These are phyloP conservation scores for Xylaria polymorpha DNA, from an alignment of 2,329 filamentous ascomycete species.

Conservation along the genomic window DNA sequence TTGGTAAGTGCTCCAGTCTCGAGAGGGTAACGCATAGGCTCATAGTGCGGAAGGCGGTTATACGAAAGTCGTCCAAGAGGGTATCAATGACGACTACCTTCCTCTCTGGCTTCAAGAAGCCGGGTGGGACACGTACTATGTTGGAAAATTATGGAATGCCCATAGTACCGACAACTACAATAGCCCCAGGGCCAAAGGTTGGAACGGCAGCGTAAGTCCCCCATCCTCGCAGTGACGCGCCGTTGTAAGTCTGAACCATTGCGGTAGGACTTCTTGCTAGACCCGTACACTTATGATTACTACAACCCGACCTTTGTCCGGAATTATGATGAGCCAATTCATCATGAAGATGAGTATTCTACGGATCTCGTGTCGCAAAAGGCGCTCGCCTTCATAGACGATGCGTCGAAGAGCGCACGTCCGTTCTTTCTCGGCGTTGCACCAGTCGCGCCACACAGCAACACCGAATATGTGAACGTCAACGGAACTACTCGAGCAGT, in stretches of 20 bases:
- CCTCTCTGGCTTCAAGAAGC: conserved; percentile 75
- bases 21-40: conserved; percentile 25
- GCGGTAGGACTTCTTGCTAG: conserved; percentile 60
- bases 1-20: conserved; percentile 61
- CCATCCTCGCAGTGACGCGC: neutral
- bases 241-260: conserved; percentile 9
- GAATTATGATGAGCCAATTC: conserved; percentile 65
- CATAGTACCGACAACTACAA: conserved; percentile 72
- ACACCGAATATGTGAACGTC: conserved; percentile 36
- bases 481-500: conserved; percentile 52
- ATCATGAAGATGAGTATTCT: conserved; percentile 65
- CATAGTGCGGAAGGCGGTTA: conserved; percentile 60
- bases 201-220: conserved; percentile 53
- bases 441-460: conserved; percentile 62
- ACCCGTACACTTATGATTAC: conserved; percentile 72
- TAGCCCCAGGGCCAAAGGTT: conserved; percentile 64
- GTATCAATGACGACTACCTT: conserved; percentile 74
- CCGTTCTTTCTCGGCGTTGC: conserved; percentile 72
- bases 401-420: conserved; percentile 58
- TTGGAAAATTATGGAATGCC: conserved; percentile 77
- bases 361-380: conserved; percentile 66
- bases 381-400: conserved; percentile 64
- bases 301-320: conserved; percentile 69
- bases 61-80: conserved; percentile 72
- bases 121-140: conserved; percentile 78